Evolutionary conservation across 163 green algal genomes (phyloP).

Genomic region (Smithsoniella earleae): DNA sequence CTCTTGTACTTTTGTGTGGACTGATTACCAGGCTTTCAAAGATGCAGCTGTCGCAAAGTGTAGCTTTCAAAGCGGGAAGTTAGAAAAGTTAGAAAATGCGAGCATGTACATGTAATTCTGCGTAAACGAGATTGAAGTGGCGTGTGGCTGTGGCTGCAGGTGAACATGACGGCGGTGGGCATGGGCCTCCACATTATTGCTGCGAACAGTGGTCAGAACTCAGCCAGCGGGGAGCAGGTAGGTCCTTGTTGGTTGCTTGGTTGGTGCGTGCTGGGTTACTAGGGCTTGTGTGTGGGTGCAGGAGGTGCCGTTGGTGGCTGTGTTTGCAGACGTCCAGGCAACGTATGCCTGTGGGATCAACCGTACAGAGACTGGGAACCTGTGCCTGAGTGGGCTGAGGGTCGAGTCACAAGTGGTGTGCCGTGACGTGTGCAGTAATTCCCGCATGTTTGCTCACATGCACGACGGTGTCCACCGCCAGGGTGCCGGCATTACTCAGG

Average conservation of each 20-base stretch:
- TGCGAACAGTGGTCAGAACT: not conserved
- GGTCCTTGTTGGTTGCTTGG: too few relatives aligned
- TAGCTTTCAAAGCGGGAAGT: too few relatives aligned
- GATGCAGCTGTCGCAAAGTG: too few relatives aligned
- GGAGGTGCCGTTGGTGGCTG: slow-evolving; percentile 42
- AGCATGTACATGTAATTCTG: too few relatives aligned
- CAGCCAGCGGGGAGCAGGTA: too few relatives aligned
- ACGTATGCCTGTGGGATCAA: slow-evolving; percentile 10
- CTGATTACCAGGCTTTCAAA: too few relatives aligned
- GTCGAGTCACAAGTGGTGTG: slow-evolving; percentile 48
- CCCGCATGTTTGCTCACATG: slow-evolving; percentile 5
- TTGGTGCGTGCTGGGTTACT: too few relatives aligned
- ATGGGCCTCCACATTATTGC: slow-evolving; percentile 57
- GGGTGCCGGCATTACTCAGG: slow-evolving; percentile 30
- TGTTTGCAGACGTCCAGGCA: slow-evolving; percentile 37
- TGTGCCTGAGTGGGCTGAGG: slow-evolving; percentile 36
- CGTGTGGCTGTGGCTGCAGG: too few relatives aligned
- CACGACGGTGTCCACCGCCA: slow-evolving; percentile 24
- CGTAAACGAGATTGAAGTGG: too few relatives aligned
- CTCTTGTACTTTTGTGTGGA: too few relatives aligned
- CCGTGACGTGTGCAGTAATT: not conserved
- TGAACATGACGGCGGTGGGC: slow-evolving; percentile 56
- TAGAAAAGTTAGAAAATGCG: too few relatives aligned
- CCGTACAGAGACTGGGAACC: not conserved
- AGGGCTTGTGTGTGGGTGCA: not conserved